Evolutionary conservation across 495 filamentous ascomycete species (phyloP), one percentile per base, ranked within the genome.

Genomic region (Neurospora sp.): DNA sequence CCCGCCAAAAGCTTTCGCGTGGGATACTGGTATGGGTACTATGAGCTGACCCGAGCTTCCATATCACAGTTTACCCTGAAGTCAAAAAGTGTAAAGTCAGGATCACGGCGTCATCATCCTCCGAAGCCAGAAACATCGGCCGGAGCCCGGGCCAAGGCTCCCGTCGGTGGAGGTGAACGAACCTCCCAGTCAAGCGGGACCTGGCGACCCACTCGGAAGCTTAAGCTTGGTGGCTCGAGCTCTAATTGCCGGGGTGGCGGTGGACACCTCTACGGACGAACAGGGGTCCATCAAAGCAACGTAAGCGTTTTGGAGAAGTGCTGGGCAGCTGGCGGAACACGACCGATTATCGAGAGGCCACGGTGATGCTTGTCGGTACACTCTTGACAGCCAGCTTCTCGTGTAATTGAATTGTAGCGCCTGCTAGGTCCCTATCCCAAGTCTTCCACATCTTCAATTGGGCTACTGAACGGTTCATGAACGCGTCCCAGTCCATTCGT

Each of bases 301-400:
- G 80, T 82, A 82, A 82, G 79, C 80, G 75, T 79, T 78, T 81
- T 77, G 76, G 75, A 74, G 76, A 35, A 35, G 14, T 35, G 53
- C 53, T 65, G 53, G 53, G 74, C 77, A 76, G 76, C 73, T 74
- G 74, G 72, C 39, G 70, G 70, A 35, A 71, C 42, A 72, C 72
- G 61, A 46, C 35, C 61, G 61, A 41, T n/a, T 72, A 37, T 70
- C 69, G 71, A 73, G 76, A 74, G 78, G 78, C 76, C 77, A 81
- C 76, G 75, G 72, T 79, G 76, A 77, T 77, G 76, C 72, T 78
- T 42, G 65, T 72, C 53, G 72, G 76, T 72, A 70, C 70, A 71
- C 53, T 18, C 53, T 35, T 65, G 53, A 65, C 14, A 14, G 53
- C 53, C 53, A 65, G 53, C 27, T 35, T 65, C 53, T 65, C 27